Base-by-base conservation (phyloP, 2,329 filamentous ascomycete species). In the Xylaria arbuscula region DNA sequence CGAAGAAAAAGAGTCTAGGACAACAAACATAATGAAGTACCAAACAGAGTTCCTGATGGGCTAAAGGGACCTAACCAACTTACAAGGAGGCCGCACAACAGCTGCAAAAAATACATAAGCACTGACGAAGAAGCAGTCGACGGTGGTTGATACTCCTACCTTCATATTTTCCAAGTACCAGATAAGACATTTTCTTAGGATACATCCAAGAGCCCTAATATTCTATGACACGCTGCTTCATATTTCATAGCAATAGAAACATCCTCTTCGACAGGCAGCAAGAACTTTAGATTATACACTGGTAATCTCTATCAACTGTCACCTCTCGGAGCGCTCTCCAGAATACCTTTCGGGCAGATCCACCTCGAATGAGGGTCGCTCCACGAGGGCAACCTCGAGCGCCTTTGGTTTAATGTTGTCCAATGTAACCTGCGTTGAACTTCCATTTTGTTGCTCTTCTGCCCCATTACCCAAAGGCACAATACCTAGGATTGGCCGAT, bases 401-500 rank as follows among this genome's bases (percentile, higher is more conserved):
- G 83, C 80, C 73, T 80, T 75, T 32, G 51, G 67, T n/a, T 62
- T 60, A 45, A 59, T 56, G n/a, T 55, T 62, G 13, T 68, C 64
- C 15, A 60, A 57, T 8, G 61, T 42, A 8, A 50, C 60, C 40
- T 67, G 60, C 13, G 67, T 64, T 10, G 64, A 55, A 24, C 38
- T 65, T 34, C 64, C 67, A 45, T 73, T 72, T 40, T 64, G 69
- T 68, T 73, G 75, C 15, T 78, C 78, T 32, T 81, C 79, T 22
- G 72, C 74, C 62, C 76, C 78, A 36, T 74, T 74, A 19, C 72
- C 76, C 70, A 86, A 80, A 51, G 84, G 83, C 42, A 88, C 85
- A 45, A 90, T 81, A 62, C 94, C 96, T 69, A 99, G 84, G 74
- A 99, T 94, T n/a, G 94, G 93, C 67, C 94, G 88, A 81, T 98